Conservation (phyloP, 2,329 filamentous ascomycete species). For the Fusarium sp. region DNA sequence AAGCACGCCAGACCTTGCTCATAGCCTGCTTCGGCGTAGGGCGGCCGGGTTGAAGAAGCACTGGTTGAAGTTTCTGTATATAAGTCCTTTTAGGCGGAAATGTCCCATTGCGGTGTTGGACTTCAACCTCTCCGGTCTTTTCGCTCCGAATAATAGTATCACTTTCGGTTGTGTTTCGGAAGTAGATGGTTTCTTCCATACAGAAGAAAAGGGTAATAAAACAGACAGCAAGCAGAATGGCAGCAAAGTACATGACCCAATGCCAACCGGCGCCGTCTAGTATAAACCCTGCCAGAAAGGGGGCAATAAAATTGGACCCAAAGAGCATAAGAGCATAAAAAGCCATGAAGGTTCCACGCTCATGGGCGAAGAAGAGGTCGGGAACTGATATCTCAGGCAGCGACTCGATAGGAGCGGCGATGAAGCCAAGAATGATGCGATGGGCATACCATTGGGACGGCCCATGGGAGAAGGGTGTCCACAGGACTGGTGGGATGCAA, state of each 20-base stretch:
- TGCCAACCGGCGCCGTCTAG: background rate
- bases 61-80: too few relatives aligned
- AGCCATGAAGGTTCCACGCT: constrained; percentile 1
- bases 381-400: background rate
- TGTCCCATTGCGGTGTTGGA: background rate
- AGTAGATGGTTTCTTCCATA: constrained; percentile 9
- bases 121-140: background rate
- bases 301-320: background rate
- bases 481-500: too few relatives aligned
- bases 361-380: constrained; percentile 6
- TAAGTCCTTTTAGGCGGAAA: too few relatives aligned
- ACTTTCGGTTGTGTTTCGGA: background rate
- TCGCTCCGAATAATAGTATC: background rate
- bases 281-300: constrained; percentile 3
- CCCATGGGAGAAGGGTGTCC: too few relatives aligned
- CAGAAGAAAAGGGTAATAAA: constrained; percentile 3
- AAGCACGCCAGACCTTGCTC: constrained; percentile 5
- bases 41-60: too few relatives aligned
- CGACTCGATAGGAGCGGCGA: background rate
- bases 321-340: constrained; percentile 1
- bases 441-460: constrained; percentile 6
- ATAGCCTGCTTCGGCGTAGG: too few relatives aligned
- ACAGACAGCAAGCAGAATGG: background rate
- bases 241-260: constrained; percentile 5
- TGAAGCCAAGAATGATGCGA: constrained; percentile 1